Percentiles rank a stretch among this genome's conserved stretches.
Conservation (phyloP, 2,329 filamentous ascomycete species). For the Neodidymelliopsis sp. region DNA sequence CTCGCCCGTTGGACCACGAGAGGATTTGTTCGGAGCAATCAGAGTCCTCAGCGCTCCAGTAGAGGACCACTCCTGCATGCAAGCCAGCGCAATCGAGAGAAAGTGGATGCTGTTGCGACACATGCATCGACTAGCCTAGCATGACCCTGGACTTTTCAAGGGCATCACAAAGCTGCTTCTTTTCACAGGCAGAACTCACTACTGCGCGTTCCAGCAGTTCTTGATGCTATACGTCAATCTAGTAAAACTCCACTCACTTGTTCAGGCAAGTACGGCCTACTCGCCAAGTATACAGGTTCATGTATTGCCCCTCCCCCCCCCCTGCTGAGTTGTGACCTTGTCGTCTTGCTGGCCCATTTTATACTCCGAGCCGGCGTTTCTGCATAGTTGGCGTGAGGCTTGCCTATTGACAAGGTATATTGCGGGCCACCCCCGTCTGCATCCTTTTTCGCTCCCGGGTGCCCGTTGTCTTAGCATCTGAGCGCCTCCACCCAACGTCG, state of each 20-base stretch:
- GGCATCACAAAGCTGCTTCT: constrained; percentile 24
- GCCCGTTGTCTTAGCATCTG: constrained; percentile 43
- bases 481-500: constrained; percentile 47
- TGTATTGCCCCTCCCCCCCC: constrained; percentile 23
- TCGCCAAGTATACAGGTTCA: constrained; percentile 41
- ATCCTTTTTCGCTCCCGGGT: constrained; percentile 39
- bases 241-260: constrained; percentile 17
- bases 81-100: constrained; percentile 25
- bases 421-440: constrained; percentile 39
- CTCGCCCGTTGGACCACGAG: constrained; percentile 29
- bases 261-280: constrained; percentile 30
- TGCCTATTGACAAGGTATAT: constrained; percentile 35
- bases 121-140: constrained; percentile 30
- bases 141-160: constrained; percentile 24
- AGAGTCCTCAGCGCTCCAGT: constrained; percentile 16
- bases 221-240: constrained; percentile 29
- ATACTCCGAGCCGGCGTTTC: constrained; percentile 39
- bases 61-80: constrained; percentile 32
- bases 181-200: constrained; percentile 24
- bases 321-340: too few relatives aligned
- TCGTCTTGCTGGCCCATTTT: constrained; percentile 34
- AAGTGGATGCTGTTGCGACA: constrained; percentile 32
- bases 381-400: constrained; percentile 43
- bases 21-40: constrained; percentile 24
- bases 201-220: constrained; percentile 25